phyloP scores from a whole-genome alignment of 2,329 filamentous ascomycete genomes.

The Cladobotryum mycophilum region DNA sequence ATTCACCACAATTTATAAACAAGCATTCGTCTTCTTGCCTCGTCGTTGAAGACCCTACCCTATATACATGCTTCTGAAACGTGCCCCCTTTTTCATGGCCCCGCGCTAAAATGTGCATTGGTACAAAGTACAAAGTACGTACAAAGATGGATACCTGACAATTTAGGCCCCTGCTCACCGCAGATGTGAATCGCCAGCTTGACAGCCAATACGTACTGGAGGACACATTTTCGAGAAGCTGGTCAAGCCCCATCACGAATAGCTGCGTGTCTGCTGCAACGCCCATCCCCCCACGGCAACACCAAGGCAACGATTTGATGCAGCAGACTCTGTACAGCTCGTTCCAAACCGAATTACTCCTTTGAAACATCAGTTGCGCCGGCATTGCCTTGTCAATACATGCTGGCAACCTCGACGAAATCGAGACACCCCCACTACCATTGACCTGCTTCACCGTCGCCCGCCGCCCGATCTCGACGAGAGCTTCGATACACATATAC shows the following conservation, averaged over 20 bases:
- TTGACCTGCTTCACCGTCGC: conserved; percentile 1
- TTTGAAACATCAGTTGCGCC: background rate
- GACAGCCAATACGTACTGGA: conserved; percentile 5
- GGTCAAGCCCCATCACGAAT: conserved; percentile 9
- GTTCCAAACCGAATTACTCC: background rate
- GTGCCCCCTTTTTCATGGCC: background rate
- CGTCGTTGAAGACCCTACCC: background rate
- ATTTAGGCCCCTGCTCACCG: conserved; percentile 3
- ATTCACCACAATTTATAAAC: too few species aligned
- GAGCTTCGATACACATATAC: background rate
- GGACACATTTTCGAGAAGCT: conserved; percentile 15
- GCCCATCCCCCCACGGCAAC: conserved; percentile 3
- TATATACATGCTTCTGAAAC: background rate
- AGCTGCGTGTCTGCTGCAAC: conserved; percentile 11
- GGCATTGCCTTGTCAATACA: background rate
- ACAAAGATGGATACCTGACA: conserved; percentile 7
- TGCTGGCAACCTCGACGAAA: conserved; percentile 4
- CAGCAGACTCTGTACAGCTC: conserved; percentile 9
- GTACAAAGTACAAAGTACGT: too few species aligned
- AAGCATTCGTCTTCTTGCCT: too few species aligned
- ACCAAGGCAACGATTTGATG: conserved; percentile 5
- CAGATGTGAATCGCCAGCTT: too few species aligned
- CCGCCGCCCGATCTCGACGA: conserved; percentile 16
- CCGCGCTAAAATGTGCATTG: background rate
- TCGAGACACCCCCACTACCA: conserved; percentile 7